Evolutionary conservation across 164 flowering plant genomes (phyloP).

Genomic region (Vitis vinifera): DNA sequence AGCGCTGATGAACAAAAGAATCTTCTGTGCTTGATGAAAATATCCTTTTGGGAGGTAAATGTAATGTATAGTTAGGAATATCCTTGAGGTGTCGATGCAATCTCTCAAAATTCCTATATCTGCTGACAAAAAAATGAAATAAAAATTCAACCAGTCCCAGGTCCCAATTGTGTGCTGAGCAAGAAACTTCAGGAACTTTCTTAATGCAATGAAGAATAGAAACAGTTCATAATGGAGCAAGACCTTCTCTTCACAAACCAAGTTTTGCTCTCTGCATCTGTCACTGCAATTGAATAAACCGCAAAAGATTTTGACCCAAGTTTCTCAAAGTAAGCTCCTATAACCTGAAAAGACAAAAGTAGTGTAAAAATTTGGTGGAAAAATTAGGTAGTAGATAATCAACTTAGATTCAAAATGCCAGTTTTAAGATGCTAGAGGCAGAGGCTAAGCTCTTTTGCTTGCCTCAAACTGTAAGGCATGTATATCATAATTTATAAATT

Average conservation of each 20-base stretch:
- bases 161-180: not conserved
- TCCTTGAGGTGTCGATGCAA: constrained; percentile 94
- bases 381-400: not conserved
- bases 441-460: too few relatives aligned
- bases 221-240: not conserved
- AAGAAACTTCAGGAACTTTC: not conserved
- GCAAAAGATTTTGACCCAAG: constrained; percentile 89
- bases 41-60: constrained; percentile 97
- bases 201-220: not conserved
- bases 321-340: constrained; percentile 95
- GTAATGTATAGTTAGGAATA: constrained; percentile 87
- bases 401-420: not conserved
- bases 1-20: constrained; percentile 93
- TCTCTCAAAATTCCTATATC: constrained; percentile 96
- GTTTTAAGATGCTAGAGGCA: not conserved
- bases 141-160: not conserved
- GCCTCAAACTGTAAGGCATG: too few relatives aligned
- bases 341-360: constrained; percentile 51
- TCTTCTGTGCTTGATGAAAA: constrained; percentile 99
- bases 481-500: too few relatives aligned
- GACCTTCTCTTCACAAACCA: constrained; percentile 99
- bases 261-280: constrained; percentile 65
- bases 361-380: not conserved
- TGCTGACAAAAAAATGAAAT: constrained; percentile 31
- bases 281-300: constrained; percentile 89